Conservation (phyloP, 257 asterid genomes). For the Petunia axillaris region DNA sequence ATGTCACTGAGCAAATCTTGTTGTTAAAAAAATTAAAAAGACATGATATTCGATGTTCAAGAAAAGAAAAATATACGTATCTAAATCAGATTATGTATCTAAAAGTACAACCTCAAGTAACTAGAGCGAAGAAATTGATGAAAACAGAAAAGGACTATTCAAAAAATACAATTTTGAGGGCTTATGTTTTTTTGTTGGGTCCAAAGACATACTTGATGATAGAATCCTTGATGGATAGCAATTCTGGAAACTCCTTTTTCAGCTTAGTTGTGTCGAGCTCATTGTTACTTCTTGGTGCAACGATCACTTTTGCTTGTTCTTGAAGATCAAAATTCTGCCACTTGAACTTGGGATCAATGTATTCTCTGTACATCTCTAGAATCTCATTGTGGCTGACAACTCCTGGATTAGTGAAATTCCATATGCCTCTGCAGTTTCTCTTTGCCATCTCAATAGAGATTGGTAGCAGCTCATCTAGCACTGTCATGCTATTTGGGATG, state of each 20-base stretch:
- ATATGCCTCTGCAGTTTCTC: slow-evolving; percentile 30
- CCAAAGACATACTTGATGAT: slow-evolving; percentile 32
- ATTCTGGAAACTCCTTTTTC: slow-evolving; percentile 25
- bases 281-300: slow-evolving; percentile 35
- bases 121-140: not conserved
- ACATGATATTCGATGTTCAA: not conserved
- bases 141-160: not conserved
- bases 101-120: slow-evolving; percentile 13
- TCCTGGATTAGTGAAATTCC: slow-evolving; percentile 32
- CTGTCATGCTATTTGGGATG: slow-evolving; percentile 35
- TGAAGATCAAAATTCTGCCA: slow-evolving; percentile 32
- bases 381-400: slow-evolving; percentile 28
- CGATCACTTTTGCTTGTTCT: slow-evolving; percentile 37
- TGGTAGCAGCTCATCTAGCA: slow-evolving; percentile 28
- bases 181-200: slow-evolving; percentile 37
- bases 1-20: not conserved
- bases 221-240: slow-evolving; percentile 30
- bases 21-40: too few species aligned
- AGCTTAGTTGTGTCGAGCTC: slow-evolving; percentile 33
- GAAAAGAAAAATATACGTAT: not conserved
- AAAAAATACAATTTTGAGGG: not conserved
- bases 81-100: not conserved
- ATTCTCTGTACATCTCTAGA: slow-evolving; percentile 25
- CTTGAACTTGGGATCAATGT: slow-evolving; percentile 26
- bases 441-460: slow-evolving; percentile 30